Percentiles rank a stretch among this genome's conserved stretches.
Conservation (phyloP, 768 basidiomycete genomes). For the Hysterangium stoloniferum region DNA sequence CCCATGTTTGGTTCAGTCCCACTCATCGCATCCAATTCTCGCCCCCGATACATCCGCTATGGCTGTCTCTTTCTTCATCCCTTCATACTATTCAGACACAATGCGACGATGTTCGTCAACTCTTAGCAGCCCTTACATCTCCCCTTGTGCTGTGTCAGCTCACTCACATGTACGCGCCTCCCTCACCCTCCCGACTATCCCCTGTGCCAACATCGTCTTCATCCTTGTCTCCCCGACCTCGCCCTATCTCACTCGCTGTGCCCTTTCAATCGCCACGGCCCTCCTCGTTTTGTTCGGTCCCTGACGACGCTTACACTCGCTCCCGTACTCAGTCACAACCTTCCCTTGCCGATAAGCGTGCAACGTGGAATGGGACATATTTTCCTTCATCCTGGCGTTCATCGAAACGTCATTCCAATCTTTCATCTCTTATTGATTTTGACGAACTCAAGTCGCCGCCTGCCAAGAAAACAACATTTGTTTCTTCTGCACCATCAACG, state of each 20-base stretch:
- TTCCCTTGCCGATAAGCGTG: conserved; percentile 38
- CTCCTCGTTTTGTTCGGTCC: neutral
- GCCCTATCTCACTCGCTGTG: conserved; percentile 38
- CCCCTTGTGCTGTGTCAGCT: conserved; percentile 68
- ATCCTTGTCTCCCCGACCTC: conserved; percentile 18
- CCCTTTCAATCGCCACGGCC: conserved; percentile 9
- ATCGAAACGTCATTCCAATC: conserved; percentile 46
- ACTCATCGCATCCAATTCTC: conserved; percentile 34
- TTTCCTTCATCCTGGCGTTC: conserved; percentile 37
- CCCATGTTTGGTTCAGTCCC: conserved; percentile 12
- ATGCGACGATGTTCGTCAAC: conserved; percentile 73
- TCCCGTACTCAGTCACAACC: neutral
- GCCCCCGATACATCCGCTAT: conserved; percentile 46
- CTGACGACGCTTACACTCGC: neutral
- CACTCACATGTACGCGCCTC: conserved; percentile 83
- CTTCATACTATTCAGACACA: conserved; percentile 71
- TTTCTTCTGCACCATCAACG: neutral
- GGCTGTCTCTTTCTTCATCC: conserved; percentile 64
- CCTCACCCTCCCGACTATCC: conserved; percentile 32
- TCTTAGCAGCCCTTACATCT: conserved; percentile 68
- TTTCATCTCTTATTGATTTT: conserved; percentile 37
- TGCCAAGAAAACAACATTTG: conserved; percentile 10
- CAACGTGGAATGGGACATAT: conserved; percentile 73
- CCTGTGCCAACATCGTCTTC: no score
- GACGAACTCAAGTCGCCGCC: conserved; percentile 23